Evolutionary conservation across 208 protist species (phyloP).

Genomic region (Endotrypanum monterogeii): DNA sequence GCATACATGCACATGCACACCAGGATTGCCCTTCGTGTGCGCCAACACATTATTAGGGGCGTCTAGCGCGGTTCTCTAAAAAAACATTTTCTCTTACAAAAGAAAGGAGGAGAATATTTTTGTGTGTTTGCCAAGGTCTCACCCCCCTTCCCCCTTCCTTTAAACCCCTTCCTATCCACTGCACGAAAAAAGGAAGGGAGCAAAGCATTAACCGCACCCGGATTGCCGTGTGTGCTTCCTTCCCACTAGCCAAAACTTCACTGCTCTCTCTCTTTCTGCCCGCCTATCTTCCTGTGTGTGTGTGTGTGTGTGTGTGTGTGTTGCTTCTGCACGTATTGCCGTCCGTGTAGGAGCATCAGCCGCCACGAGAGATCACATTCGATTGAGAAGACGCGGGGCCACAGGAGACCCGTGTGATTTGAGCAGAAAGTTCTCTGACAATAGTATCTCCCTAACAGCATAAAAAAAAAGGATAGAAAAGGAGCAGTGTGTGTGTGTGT

Average conservation of each 20-base stretch:
- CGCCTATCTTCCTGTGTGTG: neutral
- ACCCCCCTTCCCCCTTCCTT: too few species aligned
- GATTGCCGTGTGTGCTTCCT: neutral
- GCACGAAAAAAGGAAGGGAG: neutral
- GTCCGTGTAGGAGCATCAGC: conserved; percentile 23
- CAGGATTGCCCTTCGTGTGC: too few species aligned
- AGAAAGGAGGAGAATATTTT: too few species aligned
- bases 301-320: neutral
- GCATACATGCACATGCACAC: conserved; percentile 5
- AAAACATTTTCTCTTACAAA: too few species aligned
- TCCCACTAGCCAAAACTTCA: neutral
- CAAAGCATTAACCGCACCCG: too few species aligned
- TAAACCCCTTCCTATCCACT: too few species aligned
- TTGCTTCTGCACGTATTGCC: conserved; percentile 30
- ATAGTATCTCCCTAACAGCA: neutral
- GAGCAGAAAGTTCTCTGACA: neutral
- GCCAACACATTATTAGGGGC: too few species aligned
- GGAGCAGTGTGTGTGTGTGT: neutral
- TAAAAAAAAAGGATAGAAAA: neutral
- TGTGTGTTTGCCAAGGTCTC: too few species aligned
- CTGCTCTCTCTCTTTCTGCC: too few species aligned
- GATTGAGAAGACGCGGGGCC: too few species aligned
- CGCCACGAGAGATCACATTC: conserved; percentile 2
- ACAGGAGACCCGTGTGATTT: neutral
- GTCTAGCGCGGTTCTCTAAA: too few species aligned